Base-by-base conservation (phyloP, 2,329 filamentous ascomycete species). In the Colletotrichum graminicola region DNA sequence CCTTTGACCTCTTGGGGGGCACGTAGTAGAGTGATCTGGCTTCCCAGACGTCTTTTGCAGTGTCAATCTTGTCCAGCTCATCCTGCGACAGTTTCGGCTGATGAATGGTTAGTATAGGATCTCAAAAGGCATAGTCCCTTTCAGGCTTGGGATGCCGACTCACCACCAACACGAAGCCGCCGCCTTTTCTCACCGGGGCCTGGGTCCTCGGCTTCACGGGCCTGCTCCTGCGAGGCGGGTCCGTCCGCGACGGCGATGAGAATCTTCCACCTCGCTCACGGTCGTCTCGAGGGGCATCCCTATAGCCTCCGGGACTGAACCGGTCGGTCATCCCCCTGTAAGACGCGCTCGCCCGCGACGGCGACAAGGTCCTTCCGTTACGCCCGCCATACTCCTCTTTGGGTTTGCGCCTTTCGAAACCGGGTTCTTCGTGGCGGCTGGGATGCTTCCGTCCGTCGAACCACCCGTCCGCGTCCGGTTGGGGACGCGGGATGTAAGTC, bases 21-120 rank as follows among this genome's bases (percentile, higher is more conserved):
- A 26, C 26, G 55, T 66, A 72, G 51, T 51, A 72, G 39, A 72
- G 39, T 1, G 67, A 66, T 16, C 62, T 71, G 3, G 70, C 56
- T 12, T 66, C 39, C 54, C 60, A 71, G 23, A 72, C n/a, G 26
- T 61, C 55, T 5, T 62, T 32, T 18, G 41, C 7, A 6, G 36
- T 71, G 52, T 43, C 39, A 32, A 71, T 63, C 23, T 71, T 71
- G 21, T 59, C 59, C 39, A 51, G n/a, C 14, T 71, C 65, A 16
- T 68, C 65, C 18, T 54, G 18, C 23, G 68, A 39, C 8, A 71
- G 39, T 34, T 54, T 51, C 4, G 67, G 67, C 67, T 70, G 34
- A n/a, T 16, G 10, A 18, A 29, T 10, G 12, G 16, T 59, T 4
- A 66, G 41, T 51, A n/a, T 16, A 51, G 52, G n/a, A 2, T 18